A percentile compares a stretch with the other conserved stretches of the same genome.
phyloP scores from a whole-genome alignment of 2,329 filamentous ascomycete genomes.

The Neopestalotiopsis rosae region DNA sequence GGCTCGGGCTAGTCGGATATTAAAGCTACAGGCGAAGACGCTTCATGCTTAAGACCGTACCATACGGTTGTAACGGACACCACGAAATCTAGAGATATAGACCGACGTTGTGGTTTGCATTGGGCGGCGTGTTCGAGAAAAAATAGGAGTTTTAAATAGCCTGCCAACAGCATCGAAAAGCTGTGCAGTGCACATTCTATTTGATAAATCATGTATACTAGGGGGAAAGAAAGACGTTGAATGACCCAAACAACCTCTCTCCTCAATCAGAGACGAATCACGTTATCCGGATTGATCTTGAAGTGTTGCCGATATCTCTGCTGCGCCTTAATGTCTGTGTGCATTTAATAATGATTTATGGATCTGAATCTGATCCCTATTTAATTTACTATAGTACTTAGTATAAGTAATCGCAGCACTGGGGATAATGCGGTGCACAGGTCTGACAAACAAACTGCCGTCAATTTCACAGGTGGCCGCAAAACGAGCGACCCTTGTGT shows the following conservation, averaged over 20 bases:
- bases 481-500: neutral
- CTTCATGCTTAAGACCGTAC: neutral
- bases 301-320: neutral
- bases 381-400: no score
- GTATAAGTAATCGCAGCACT: no score
- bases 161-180: neutral
- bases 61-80: conserved; percentile 9
- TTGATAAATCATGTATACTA: neutral
- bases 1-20: conserved; percentile 29
- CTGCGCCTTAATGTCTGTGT: no score
- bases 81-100: conserved; percentile 12
- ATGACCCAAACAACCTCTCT: conserved; percentile 6
- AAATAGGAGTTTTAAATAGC: neutral
- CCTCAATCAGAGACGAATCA: conserved; percentile 15
- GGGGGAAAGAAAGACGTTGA: neutral
- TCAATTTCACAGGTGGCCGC: conserved; percentile 4
- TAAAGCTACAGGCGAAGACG: neutral
- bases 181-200: neutral
- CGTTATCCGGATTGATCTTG: neutral
- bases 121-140: conserved; percentile 15
- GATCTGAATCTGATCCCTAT: no score
- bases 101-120: conserved; percentile 15
- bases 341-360: no score
- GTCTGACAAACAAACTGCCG: no score
- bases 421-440: no score